Evolutionary conservation across 805 yeast species (phyloP), one percentile per base, ranked within the genome.

Genomic region (Grigorovia yakushimaensis): DNA sequence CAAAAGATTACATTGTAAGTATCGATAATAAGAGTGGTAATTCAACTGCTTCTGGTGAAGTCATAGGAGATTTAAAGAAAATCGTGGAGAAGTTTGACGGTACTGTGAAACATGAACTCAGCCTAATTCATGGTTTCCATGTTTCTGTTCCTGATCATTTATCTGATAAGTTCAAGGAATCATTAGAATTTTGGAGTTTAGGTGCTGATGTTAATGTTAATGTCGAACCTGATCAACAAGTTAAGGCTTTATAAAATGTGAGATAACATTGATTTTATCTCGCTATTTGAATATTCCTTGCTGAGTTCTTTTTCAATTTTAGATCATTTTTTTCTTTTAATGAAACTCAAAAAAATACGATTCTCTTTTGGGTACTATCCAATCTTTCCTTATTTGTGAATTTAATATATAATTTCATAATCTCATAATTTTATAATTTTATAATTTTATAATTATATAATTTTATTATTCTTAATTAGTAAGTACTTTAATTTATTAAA

Each of bases 71-170:
- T 3, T 61, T 74, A 9, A 69, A 66, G 43, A 47, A 57, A 11
- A 54, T 64, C 30, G 63, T 75, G 23, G 52, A 59, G 38, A 55
- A 58, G 11, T 49, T 71, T 7, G 78, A 78, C 7, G 80, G 76
- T 4, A 54, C 51, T 17, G 67, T 77, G 43, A 70, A 71, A 17
- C 74, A 73, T 51, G 78, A 74, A 49, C 76, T 73, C 59, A 17
- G 7, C 6, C 15, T 33, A 13, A 13, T 33, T 15, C 17, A 70
- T 3, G 64, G 74, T 11, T 60, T 76, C 39, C 44, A 47, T 24
- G 43, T 47, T 13, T 46, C 42, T 13, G 39, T 50, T n/a, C 41
- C 40, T 19, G 30, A 22, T 17, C 27, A 35, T 7, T 41, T 46
- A 11, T 37, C 24, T 30, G 13, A 39, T 17, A 30, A 19, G 19